Base-by-base conservation (phyloP, 1,284 basidiomycete species). In the Ustilago tritici region DNA sequence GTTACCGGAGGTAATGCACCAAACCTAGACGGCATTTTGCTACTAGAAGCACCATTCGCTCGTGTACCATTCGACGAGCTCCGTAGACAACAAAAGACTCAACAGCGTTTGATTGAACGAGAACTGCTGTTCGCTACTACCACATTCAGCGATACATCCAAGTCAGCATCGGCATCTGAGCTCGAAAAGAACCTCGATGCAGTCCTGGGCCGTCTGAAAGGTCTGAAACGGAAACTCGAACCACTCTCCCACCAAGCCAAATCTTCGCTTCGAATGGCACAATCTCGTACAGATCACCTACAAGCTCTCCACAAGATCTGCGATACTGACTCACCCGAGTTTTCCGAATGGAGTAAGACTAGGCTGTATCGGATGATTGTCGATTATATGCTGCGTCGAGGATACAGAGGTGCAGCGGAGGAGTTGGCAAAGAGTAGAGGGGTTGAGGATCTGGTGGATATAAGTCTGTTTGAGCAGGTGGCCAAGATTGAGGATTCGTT, bases 291-390 rank as follows among this genome's bases (percentile, higher is more conserved):
- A 14, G 68, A 73, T 17, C 81, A 84, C 47, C 47, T 84, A 0
- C n/a, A 61, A 4, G 5, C 58, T 0, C 58, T 85, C 1, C 81
- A 85, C 40, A 28, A 61, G 15, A 64, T 81, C 23, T 28, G 12
- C 35, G 14, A 60, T 41, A 47, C 67, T 12, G 65, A 79, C 19
- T 52, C 43, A 17, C 9, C 56, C 14, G 74, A 71, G 2, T 81
- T 83, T 36, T 28, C 60, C 10, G 61, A 78, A 7, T 96, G 93
- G 93, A 90, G 91, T 17, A 91, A 93, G 76, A 91, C 89, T 46
- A 89, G 95, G 35, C 88, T 98, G 10, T 92, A 95, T 82, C 88
- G 96, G 70, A 97, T 95, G 91, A 88, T 99, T 34, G 92, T 95
- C 1, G 96, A 99, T 86, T 96, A 95, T 91, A 90, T 93, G 53